Evolutionary conservation across 345 rosid genomes (phyloP), one percentile per base, ranked within the genome.

Genomic region (Eucalyptus cloeziana): DNA sequence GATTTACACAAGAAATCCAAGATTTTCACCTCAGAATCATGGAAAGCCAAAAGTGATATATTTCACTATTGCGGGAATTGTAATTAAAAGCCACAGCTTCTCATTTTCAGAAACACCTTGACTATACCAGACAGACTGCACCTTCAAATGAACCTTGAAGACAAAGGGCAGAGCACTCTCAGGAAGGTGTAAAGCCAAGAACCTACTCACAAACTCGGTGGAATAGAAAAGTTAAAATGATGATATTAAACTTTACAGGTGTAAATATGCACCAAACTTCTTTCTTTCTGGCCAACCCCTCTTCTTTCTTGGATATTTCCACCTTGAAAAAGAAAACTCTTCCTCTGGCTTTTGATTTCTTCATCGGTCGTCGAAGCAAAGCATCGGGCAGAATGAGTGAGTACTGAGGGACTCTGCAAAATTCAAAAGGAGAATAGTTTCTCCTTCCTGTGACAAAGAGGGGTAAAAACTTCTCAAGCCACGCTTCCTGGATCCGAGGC

Each of bases 401-500:
- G 83, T 11, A 40, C 83, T 3, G 47, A 76, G 27, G 13, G 30
- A 50, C 62, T 33, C 88, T 52, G 64, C 88, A 87, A 87, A 58
- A 87, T 87, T 58, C 31, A 25, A 40, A 86, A 37, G 88, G 49
- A 86, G 67, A 62, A 25, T 87, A 10, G 15, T 27, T n/a, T 6
- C 21, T 58, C 31, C 19, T 43, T 33, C 67, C 88, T 27, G 60
- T 50, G 54, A 86, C 14, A 50, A 4, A 30, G 80, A 47, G 83
- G 83, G 83, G 47, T 76, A 40, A 40, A 76, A 37, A 40, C 30
- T 76, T 86, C 89, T 98, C 94, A 98, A 62, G 95, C 97, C 64
- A 94, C 93, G 89, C 98, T 96, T 87, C 98, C 98, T 1, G 94
- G 97, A 91, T 95, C 97, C 4, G 99, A 96, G 85, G 94, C 93